A percentile compares a stretch with the other conserved stretches of the same genome.
These are phyloP conservation scores for Hymenoscyphus repandus DNA, from an alignment of 2,329 filamentous ascomycete species.

Conservation along the genomic window DNA sequence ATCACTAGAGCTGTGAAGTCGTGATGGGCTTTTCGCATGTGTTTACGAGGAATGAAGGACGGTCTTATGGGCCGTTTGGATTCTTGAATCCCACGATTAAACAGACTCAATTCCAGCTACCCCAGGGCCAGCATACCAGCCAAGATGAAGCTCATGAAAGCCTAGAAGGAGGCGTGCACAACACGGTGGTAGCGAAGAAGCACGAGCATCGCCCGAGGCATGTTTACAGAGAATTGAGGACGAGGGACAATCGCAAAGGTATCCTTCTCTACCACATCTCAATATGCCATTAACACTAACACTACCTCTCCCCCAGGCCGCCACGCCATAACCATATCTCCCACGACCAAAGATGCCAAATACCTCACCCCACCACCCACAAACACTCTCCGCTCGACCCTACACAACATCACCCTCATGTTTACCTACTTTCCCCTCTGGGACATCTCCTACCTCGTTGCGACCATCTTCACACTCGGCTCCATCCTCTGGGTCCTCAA, in stretches of 20 bases:
- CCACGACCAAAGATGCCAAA: conserved; percentile 12
- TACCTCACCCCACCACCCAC: conserved; percentile 30
- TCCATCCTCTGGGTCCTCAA: conserved; percentile 54
- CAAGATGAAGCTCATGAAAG: not conserved
- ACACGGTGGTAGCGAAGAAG: not conserved
- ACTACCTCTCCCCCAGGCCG: conserved; percentile 25
- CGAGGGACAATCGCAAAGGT: conserved; percentile 43
- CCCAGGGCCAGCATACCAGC: not conserved
- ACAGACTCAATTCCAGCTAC: conserved; percentile 9
- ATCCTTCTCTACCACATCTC: not conserved
- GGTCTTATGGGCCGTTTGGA: conserved; percentile 35
- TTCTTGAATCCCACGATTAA: conserved; percentile 45
- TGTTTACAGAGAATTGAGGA: conserved; percentile 36
- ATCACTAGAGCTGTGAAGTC: not conserved
- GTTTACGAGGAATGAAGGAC: not conserved
- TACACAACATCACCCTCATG: conserved; percentile 41
- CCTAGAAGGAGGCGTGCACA: not conserved
- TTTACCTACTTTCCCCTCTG: conserved; percentile 46
- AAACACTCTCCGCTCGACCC: conserved; percentile 24
- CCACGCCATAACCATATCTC: conserved; percentile 35
- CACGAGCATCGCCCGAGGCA: conserved; percentile 21
- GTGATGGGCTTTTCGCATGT: conserved; percentile 3
- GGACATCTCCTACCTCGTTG: conserved; percentile 53
- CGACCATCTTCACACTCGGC: conserved; percentile 47
- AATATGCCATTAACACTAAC: not conserved